Evolutionary conservation across 176 grass and related monocot genomes (phyloP).

Genomic region (Triticum turgidum): DNA sequence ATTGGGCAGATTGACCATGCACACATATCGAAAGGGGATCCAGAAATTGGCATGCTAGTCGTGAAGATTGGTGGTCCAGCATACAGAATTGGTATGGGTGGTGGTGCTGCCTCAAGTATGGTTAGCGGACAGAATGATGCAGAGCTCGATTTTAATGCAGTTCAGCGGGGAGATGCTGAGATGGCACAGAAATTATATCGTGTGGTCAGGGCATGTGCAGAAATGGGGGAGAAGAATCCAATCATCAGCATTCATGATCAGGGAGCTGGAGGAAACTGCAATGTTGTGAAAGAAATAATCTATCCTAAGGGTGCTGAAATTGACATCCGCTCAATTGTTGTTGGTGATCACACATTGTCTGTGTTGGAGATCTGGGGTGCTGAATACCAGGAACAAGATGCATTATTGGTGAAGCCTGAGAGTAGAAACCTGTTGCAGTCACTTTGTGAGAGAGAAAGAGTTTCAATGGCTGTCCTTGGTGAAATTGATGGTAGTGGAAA

Average conservation of each 20-base stretch:
- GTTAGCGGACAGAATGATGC: slow-evolving; percentile 92
- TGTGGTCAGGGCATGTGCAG: slow-evolving; percentile 79
- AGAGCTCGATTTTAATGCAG: slow-evolving; percentile 92
- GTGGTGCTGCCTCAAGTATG: slow-evolving; percentile 94
- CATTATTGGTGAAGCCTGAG: slow-evolving; percentile 70
- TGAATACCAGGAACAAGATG: slow-evolving; percentile 92
- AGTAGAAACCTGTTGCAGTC: slow-evolving; percentile 54
- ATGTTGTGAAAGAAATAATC: slow-evolving; percentile 70
- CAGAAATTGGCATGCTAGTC: slow-evolving; percentile 91
- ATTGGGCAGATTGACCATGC: slow-evolving; percentile 88
- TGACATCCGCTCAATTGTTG: slow-evolving; percentile 75
- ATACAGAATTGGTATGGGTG: slow-evolving; percentile 96
- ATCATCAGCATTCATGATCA: slow-evolving; percentile 98
- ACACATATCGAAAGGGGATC: slow-evolving; percentile 72
- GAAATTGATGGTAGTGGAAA: slow-evolving; percentile 76
- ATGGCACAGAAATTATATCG: slow-evolving; percentile 95
- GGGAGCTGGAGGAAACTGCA: slow-evolving; percentile 95
- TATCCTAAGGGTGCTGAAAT: slow-evolving; percentile 92
- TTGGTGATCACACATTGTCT: slow-evolving; percentile 90
- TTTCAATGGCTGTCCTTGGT: slow-evolving; percentile 87
- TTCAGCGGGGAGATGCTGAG: slow-evolving; percentile 94
- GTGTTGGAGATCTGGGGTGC: slow-evolving; percentile 89
- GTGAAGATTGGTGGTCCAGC: slow-evolving; percentile 96
- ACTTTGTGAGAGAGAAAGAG: slow-evolving; percentile 80
- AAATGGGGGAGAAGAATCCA: slow-evolving; percentile 88